Evolutionary conservation across 2,329 filamentous ascomycete genomes (phyloP), one percentile per base, ranked within the genome.

Genomic region (Colletotrichum godetiae): DNA sequence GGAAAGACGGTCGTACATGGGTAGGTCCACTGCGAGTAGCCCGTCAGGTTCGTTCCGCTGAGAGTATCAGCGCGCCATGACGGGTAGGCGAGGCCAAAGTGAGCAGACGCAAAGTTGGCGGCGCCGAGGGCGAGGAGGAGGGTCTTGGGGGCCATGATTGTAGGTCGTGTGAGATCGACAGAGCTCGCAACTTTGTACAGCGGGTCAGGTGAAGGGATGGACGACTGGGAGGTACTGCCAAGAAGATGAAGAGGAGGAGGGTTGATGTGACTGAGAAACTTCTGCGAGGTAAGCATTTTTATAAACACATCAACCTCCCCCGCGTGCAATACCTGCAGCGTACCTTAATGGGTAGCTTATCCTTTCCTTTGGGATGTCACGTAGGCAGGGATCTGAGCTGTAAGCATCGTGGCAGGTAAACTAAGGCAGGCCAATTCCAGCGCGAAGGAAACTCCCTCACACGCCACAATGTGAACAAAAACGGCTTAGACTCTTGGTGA

Each of bases 51-150:
- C 70, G 78, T 80, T 24, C 80, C 76, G 27, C 78, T 75, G 53
- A 89, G 83, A 0, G 86, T 87, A 78, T 89, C 83, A 70, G 81
- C 84, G 72, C 88, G 84, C 87, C 86, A 88, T 2, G 78, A 61
- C 4, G 88, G 88, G 77, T 86, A 88, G 13, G 78, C 76, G 68
- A 89, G 77, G 53, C 80, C 80, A 78, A 88, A 89, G 79, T 89
- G 88, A 53, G 87, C 88, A 27, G 82, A 78, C 46, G 81, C 84
- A 35, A 84, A 77, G 55, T 82, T 81, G 24, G 79, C 78, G 42
- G 80, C 79, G 35, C 82, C 80, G 75, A 86, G 73, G 66, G 79
- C 75, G 69, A 80, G 56, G 76, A 83, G 64, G 42, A 84, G 66
- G 42, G 79, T 76, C 72, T 80, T 80, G 76, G 76, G 73, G 58